Percentiles rank a stretch among this genome's conserved stretches.
phyloP scores from a whole-genome alignment of 2,329 filamentous ascomycete species.

The Cordyceps fumosorosea region DNA sequence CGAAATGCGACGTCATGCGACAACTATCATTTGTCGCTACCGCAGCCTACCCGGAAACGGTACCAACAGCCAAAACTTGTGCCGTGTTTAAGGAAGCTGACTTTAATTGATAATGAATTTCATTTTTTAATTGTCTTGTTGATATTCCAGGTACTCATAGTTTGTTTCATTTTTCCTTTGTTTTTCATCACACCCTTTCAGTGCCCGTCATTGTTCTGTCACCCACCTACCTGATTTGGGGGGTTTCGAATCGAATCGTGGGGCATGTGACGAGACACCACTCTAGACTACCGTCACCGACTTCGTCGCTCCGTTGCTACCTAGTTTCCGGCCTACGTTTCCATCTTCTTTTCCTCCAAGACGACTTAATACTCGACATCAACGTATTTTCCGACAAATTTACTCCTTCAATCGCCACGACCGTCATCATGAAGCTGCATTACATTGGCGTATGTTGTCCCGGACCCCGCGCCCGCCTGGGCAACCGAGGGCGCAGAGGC shows the following conservation, averaged over 20 bases:
- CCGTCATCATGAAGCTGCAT: conserved; percentile 68
- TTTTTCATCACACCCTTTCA: no score
- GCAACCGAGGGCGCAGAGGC: conserved; percentile 11
- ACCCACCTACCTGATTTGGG: not conserved
- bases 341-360: not conserved
- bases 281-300: conserved; percentile 11
- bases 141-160: no score
- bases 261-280: conserved; percentile 12
- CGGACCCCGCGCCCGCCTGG: conserved; percentile 22
- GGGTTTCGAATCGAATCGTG: conserved; percentile 10
- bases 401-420: not conserved
- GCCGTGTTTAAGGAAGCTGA: no score
- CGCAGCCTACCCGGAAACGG: no score
- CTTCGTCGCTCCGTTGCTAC: conserved; percentile 3
- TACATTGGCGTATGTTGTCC: conserved; percentile 70
- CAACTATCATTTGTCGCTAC: no score
- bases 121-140: no score
- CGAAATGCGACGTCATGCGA: no score
- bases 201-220: no score
- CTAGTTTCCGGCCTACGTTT: conserved; percentile 4
- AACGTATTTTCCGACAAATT: not conserved
- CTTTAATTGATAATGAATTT: no score
- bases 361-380: not conserved
- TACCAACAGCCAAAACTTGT: no score
- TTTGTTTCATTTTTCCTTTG: no score